Evolutionary conservation across 306 rosid genomes (phyloP), one percentile per base, ranked within the genome.

Genomic region (Herpetospermum pedunculosum): DNA sequence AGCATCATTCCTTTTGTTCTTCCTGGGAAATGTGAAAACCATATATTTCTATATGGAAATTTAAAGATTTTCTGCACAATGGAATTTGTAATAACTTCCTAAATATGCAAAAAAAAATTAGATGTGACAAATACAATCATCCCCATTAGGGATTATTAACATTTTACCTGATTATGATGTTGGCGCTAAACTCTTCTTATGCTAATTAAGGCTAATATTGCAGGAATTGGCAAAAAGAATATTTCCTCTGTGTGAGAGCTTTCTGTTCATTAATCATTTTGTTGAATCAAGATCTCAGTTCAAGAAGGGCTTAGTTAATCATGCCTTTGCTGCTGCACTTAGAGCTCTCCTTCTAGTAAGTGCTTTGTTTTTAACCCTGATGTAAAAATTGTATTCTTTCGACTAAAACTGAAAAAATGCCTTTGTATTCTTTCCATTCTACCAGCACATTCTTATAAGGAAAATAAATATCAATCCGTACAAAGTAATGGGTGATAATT

Each of bases 301-400:
- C 88, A 88, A 89, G 83, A 88, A 79, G 83, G 98, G 98, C 67
- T 85, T 94, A 47, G 96, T 94, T 71, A 94, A 91, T 84, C 98
- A 94, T 68, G 98, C 98, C 58, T 94, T 94, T 83, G 85, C 98
- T 86, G 97, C 98, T 72, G 97, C 98, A 34, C 84, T 94, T 37
- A 84, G 97, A 83, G 97, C 94, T 5, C 88, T 94, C 74, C 95
- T 94, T 79, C 87, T 94, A 19, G 98, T 94, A 91, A 77, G 89
- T 81, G 68, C 75, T 70, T 46, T 79, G 52, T 83, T 82, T 48
- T 23, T 25, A 35, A 23, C 49, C 52, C 18, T 62, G 76, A 35
- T 59, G 74, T 47, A 23, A 13, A 21, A 41, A 23, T 41, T 65
- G 32, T n/a, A 34, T 38, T 25, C 13, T 6, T 65, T 26, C 13